Evolutionary conservation across 805 yeast species (phyloP).

Genomic region (Saccharomycopsis fodiens): DNA sequence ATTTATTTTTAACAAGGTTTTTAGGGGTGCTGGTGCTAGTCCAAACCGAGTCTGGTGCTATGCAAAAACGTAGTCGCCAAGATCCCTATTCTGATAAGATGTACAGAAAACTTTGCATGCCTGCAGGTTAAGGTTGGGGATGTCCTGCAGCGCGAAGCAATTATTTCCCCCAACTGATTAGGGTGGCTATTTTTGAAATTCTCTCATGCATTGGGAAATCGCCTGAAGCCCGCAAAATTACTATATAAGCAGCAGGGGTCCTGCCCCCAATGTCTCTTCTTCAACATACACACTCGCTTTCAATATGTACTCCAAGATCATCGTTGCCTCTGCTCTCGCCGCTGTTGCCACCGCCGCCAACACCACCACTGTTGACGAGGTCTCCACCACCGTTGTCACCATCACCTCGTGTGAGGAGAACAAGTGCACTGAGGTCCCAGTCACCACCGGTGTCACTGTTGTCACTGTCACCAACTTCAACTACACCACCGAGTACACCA

Average conservation of each 20-base stretch:
- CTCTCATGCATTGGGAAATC: background rate
- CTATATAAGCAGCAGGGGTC: background rate
- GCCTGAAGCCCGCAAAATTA: background rate
- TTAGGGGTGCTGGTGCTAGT: too few relatives aligned
- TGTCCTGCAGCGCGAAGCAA: background rate
- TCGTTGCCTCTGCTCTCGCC: conserved; percentile 9
- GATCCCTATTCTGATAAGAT: background rate
- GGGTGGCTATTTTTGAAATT: background rate
- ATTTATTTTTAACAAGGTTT: too few relatives aligned
- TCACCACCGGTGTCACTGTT: conserved; percentile 20
- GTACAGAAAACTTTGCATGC: background rate
- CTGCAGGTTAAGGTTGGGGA: background rate
- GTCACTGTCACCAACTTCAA: conserved; percentile 19
- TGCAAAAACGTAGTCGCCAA: too few relatives aligned
- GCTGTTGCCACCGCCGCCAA: conserved; percentile 10
- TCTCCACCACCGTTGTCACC: conserved; percentile 1
- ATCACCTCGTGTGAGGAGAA: conserved; percentile 3
- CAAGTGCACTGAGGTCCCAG: conserved; percentile 12
- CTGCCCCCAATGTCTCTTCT: background rate
- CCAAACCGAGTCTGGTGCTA: too few relatives aligned
- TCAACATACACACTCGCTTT: conserved; percentile 6
- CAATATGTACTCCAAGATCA: conserved; percentile 9
- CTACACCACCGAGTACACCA: conserved; percentile 21
- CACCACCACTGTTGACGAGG: conserved; percentile 8
- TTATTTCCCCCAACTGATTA: background rate